A percentile compares a stretch with the other conserved stretches of the same genome.
Conservation (phyloP, 2,329 filamentous ascomycete species). For the Paecilomyces fulvus region DNA sequence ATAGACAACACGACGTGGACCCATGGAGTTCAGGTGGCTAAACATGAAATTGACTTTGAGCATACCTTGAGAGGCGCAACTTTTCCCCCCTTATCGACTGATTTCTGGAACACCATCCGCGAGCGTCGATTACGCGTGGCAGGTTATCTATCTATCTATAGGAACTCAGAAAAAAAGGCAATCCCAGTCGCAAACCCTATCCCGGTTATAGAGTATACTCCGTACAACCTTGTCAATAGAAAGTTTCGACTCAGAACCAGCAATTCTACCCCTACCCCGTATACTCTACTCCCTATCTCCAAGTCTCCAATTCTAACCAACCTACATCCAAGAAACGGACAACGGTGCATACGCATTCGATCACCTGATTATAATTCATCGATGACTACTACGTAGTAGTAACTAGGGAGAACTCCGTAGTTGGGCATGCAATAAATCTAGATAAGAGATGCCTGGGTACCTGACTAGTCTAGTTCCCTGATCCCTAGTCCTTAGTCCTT, state of each 20-base stretch:
- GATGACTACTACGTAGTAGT: too few species aligned
- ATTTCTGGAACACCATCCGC: not conserved
- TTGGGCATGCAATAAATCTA: not conserved
- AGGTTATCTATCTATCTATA: not conserved
- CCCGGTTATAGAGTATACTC: too few species aligned
- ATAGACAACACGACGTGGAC: not conserved
- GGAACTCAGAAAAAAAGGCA: too few species aligned
- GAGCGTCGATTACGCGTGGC: not conserved
- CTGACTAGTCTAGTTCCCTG: too few species aligned
- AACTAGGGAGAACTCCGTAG: not conserved
- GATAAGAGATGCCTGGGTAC: too few species aligned
- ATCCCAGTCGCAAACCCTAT: too few species aligned
- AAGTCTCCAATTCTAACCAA: not conserved
- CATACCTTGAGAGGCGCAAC: not conserved
- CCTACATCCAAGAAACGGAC: not conserved
- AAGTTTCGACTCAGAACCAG: not conserved
- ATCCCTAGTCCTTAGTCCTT: too few species aligned
- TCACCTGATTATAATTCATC: not conserved
- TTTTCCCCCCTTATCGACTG: not conserved
- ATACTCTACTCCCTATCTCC: not conserved
- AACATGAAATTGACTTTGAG: not conserved
- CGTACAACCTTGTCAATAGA: too few species aligned
- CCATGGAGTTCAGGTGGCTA: not conserved
- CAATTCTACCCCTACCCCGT: not conserved
- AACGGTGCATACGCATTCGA: not conserved